Conservation (phyloP, 1,139 yeast genomes). For the Taphrina pruni region DNA sequence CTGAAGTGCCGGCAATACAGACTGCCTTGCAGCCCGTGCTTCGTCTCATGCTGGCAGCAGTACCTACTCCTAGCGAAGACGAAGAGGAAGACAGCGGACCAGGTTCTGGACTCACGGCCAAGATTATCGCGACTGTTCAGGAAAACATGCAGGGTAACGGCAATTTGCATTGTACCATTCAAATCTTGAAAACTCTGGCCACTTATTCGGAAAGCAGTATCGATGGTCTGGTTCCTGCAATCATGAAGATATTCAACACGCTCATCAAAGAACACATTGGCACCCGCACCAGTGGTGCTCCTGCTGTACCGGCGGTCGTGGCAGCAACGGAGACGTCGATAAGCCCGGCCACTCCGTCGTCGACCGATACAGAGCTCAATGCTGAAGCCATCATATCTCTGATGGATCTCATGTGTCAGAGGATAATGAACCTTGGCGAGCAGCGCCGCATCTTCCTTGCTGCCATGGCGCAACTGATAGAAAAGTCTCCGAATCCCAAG, state of each 20-base stretch:
- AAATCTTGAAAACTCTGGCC: slow-evolving; percentile 81
- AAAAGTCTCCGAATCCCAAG: slow-evolving; percentile 78
- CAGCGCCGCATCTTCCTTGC: slow-evolving; percentile 89
- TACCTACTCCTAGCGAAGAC: slow-evolving; percentile 53
- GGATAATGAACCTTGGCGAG: slow-evolving; percentile 86
- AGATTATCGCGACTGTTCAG: slow-evolving; percentile 70
- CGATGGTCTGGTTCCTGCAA: slow-evolving; percentile 73
- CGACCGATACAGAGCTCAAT: slow-evolving; percentile 37
- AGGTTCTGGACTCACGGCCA: slow-evolving; percentile 67
- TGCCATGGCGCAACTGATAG: slow-evolving; percentile 85
- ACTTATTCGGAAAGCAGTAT: slow-evolving; percentile 73
- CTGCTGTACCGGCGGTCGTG: slow-evolving; percentile 41
- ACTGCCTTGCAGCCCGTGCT: slow-evolving; percentile 69
- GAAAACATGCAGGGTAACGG: slow-evolving; percentile 75
- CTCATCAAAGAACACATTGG: slow-evolving; percentile 82
- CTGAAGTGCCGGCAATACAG: slow-evolving; percentile 58
- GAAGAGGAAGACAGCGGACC: slow-evolving; percentile 56
- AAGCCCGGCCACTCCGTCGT: slow-evolving; percentile 43
- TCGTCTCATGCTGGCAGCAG: slow-evolving; percentile 67
- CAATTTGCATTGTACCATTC: slow-evolving; percentile 89
- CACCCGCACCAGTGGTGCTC: slow-evolving; percentile 38
- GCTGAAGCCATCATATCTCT: slow-evolving; percentile 60
- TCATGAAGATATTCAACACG: slow-evolving; percentile 86
- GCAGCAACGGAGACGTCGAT: slow-evolving; percentile 30
- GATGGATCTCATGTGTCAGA: slow-evolving; percentile 74